phyloP scores from a whole-genome alignment of 805 yeast genomes.

The Candida germanica region DNA sequence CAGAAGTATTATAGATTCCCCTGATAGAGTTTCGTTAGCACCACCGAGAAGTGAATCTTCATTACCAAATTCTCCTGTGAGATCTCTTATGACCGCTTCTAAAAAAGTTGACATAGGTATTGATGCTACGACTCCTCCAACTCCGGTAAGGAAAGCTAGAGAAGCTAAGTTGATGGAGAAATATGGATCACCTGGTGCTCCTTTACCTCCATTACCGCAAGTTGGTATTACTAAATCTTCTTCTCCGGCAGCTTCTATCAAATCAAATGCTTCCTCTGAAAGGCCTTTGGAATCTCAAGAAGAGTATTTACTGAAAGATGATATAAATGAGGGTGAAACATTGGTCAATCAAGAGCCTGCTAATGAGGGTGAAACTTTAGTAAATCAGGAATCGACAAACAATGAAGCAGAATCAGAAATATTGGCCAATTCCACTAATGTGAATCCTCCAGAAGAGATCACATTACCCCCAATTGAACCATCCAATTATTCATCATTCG shows the following conservation, averaged over 20 bases:
- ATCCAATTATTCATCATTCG: slow-evolving; percentile 34
- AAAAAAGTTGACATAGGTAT: slow-evolving; percentile 12
- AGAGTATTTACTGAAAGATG: not conserved
- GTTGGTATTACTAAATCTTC: not conserved
- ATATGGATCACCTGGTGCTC: slow-evolving; percentile 3
- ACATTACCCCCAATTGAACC: slow-evolving; percentile 42
- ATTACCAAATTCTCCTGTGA: slow-evolving; percentile 11
- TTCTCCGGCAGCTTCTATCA: not conserved
- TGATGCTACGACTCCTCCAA: slow-evolving; percentile 21
- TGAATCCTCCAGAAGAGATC: slow-evolving; percentile 33
- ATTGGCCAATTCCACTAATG: slow-evolving; percentile 44
- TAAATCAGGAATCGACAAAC: not conserved
- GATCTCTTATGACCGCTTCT: not conserved
- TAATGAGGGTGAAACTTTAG: not conserved
- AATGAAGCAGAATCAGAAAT: slow-evolving; percentile 19
- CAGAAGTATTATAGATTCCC: slow-evolving; percentile 13
- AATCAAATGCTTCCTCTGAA: not conserved
- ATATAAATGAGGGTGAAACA: slow-evolving; percentile 6
- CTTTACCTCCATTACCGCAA: not conserved
- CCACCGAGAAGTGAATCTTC: slow-evolving; percentile 16
- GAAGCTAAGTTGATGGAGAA: slow-evolving; percentile 9
- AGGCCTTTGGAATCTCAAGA: not conserved
- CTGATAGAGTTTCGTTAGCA: slow-evolving; percentile 14
- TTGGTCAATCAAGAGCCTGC: slow-evolving; percentile 3
- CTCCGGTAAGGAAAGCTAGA: slow-evolving; percentile 10